Percentiles rank a stretch among this genome's conserved stretches.
These are phyloP conservation scores for Discostella stelligeroides DNA, from an alignment of 108 stramenopile genomes.

Conservation along the genomic window DNA sequence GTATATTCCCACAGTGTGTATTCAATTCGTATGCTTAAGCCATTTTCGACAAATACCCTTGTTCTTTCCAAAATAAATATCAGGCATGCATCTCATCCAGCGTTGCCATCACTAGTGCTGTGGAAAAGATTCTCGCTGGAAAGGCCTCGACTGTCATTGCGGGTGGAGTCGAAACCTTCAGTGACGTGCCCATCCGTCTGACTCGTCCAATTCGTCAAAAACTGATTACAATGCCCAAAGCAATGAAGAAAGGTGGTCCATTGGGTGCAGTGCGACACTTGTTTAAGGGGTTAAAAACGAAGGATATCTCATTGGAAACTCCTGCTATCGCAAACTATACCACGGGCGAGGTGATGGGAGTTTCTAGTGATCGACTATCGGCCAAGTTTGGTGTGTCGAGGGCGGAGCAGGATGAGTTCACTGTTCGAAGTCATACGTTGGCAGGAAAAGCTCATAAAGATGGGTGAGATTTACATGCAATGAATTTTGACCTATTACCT, in stretches of 20 bases:
- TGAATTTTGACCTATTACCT: too few relatives aligned
- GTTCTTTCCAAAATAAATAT: background rate
- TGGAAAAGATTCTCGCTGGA: constrained; percentile 91
- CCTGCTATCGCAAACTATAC: constrained; percentile 99
- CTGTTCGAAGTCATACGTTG: constrained; percentile 85
- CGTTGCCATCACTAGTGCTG: constrained; percentile 93
- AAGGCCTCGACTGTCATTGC: constrained; percentile 94
- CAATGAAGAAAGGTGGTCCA: constrained; percentile 94
- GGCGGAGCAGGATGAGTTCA: constrained; percentile 95
- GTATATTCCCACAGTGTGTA: background rate
- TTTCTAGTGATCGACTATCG: constrained; percentile 90
- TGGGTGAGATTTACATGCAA: constrained; percentile 50
- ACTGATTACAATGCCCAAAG: constrained; percentile 90
- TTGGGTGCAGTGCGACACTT: constrained; percentile 76
- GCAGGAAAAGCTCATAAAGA: constrained; percentile 93
- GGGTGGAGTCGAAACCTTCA: constrained; percentile 96
- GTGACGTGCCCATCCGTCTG: constrained; percentile 96
- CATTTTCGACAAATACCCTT: background rate
- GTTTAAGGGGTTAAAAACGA: constrained; percentile 89
- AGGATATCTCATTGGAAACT: constrained; percentile 92
- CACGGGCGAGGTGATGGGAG: constrained; percentile 99
- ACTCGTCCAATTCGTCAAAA: constrained; percentile 89
- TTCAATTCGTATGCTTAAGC: background rate
- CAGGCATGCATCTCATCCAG: constrained; percentile 97
- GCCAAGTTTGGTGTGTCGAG: constrained; percentile 95